Percentiles rank a stretch among this genome's conserved stretches.
These are phyloP conservation scores for Castanea sativa DNA, from an alignment of 306 rosid species.

Conservation along the genomic window DNA sequence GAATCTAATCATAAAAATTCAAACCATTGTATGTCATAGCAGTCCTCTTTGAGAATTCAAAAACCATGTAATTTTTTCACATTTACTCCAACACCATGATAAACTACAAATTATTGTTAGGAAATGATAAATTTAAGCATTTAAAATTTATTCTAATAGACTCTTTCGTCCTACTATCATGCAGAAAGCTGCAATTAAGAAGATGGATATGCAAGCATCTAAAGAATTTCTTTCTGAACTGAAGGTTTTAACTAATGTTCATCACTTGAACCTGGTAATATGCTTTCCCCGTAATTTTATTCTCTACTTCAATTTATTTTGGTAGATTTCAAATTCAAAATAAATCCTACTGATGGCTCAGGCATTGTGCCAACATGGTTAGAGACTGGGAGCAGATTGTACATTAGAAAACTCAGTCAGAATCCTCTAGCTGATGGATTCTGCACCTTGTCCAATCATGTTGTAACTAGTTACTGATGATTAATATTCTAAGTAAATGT, in stretches of 20 bases:
- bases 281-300: not conserved
- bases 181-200: constrained; percentile 74
- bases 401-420: not conserved
- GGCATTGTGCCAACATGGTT: not conserved
- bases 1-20: too few species aligned
- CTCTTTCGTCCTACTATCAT: constrained; percentile 8
- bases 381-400: not conserved
- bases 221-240: constrained; percentile 71
- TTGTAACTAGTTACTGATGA: not conserved
- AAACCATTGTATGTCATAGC: too few species aligned
- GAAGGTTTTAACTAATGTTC: constrained; percentile 69
- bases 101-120: too few species aligned
- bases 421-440: not conserved
- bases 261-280: constrained; percentile 79
- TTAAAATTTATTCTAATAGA: not conserved
- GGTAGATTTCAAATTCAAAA: not conserved
- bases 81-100: not conserved
- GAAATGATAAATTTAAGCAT: too few species aligned
- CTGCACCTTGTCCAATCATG: not conserved
- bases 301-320: not conserved
- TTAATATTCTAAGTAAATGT: not conserved
- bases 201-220: constrained; percentile 85
- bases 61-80: too few species aligned
- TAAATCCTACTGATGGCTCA: not conserved
- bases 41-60: too few species aligned